A percentile compares a stretch with the other conserved stretches of the same genome.
Evolutionary conservation across 192 early-diverging fungal species (phyloP).

Genomic region (Phycomyces nitens): DNA sequence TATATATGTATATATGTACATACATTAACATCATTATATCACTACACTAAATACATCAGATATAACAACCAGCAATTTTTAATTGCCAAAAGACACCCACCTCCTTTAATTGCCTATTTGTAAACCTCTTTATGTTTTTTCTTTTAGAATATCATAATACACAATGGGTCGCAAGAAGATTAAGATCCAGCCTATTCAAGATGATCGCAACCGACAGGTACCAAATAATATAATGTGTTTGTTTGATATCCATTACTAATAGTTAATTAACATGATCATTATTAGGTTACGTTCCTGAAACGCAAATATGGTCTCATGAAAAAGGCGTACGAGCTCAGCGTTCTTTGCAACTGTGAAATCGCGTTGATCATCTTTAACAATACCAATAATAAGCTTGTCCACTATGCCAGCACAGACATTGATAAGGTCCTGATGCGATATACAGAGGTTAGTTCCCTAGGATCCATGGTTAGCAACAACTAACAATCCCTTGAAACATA

Average conservation of each 20-base stretch:
- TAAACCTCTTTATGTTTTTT: too few species aligned
- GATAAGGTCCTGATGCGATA: conserved; percentile 89
- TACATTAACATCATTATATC: too few species aligned
- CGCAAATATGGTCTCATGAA: conserved; percentile 92
- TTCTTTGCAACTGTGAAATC: conserved; percentile 92
- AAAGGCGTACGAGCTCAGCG: conserved; percentile 92
- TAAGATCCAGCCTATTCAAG: conserved; percentile 84
- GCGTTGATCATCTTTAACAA: conserved; percentile 87
- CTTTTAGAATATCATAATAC: too few species aligned
- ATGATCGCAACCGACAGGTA: conserved; percentile 92
- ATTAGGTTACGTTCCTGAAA: conserved; percentile 87
- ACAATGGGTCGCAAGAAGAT: conserved; percentile 90
- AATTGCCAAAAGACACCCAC: too few species aligned
- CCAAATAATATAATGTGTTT: conserved; percentile 3
- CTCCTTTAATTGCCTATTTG: too few species aligned
- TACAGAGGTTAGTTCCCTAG: conserved; percentile 52
- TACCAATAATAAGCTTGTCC: conserved; percentile 87
- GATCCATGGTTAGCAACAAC: not conserved
- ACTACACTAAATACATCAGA: too few species aligned
- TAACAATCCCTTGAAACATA: not conserved
- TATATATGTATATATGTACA: too few species aligned
- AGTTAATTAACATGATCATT: too few species aligned
- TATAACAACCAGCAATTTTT: too few species aligned
- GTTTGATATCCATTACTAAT: not conserved
- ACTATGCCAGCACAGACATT: conserved; percentile 89